Evolutionary conservation across 371 early-diverging fungal genomes (phyloP), one percentile per base, ranked within the genome.

Genomic region (Lichtheimia hyalospora): DNA sequence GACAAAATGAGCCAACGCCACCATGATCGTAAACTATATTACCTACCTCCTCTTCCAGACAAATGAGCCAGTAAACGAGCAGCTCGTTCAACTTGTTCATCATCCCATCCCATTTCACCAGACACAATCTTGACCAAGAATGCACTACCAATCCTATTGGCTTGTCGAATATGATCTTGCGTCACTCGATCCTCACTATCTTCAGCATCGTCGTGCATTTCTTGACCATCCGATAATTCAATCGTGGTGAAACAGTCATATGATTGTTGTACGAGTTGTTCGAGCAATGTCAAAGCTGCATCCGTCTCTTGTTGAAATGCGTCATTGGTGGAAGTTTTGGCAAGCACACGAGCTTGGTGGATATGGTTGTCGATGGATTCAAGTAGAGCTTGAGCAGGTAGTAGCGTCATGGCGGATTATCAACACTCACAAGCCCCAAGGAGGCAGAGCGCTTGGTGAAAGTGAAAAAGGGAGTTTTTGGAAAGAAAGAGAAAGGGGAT

Each of bases 21-120:
- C 10, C 27, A 43, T 20, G 8, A 8, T 2, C 18, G 0, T 42
- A 13, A 25, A 21, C 20, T n/a, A 21, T 16, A 27, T 0, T 13
- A 27, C 34, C 62, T 69, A 75, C 73, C 79, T 68, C 74, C 76
- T 72, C 80, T 57, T 15, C 80, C 80, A 48, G 80, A 74, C 52
- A 79, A 62, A 60, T 79, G 80, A 16, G 80, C 75, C 44, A 76
- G 41, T 5, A 77, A 55, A 51, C 66, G 54, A 27, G 75, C 74
- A 15, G 75, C 73, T 39, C 66, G 64, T 23, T 79, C 73, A 43
- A 69, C 70, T 18, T 71, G 64, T 2, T 70, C 71, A 52, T 69
- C 71, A 46, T 73, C 74, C 15, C 55, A 52, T 3, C 61, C 28
- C 2, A 67, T 49, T 40, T 69, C 67, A 1, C 63, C 55, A 4